Evolutionary conservation across 805 yeast genomes (phyloP), one percentile per base, ranked within the genome.

Genomic region (Cyberlindnera euphorbiae): DNA sequence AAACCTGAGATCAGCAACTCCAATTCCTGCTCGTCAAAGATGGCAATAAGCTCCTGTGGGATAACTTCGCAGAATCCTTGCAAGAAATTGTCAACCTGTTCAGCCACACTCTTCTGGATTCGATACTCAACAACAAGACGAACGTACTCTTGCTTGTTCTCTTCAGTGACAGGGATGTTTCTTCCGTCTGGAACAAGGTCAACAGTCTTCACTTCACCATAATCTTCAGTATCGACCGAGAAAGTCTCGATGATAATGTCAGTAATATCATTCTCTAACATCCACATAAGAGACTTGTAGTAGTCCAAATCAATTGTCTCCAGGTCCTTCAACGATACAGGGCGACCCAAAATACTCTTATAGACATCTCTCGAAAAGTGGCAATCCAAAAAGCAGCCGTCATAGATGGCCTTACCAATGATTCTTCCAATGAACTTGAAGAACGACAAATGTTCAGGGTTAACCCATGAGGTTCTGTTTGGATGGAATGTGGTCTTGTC

Each of bases 401-500:
- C 98, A 55, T 71, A 81, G 10, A 93, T 82, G 1, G 98, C 97
- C 53, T 93, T 89, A 35, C 96, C 98, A 50, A 93, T 85, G 19
- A 93, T 72, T 53, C 94, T 71, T 16, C 99, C 99, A 58, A 89
- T 83, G 59, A 93, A 93, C 56, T 86, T 86, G 74, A 90, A 93
- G 59, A 87, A 89, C 8, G 94, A 82, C 41, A 87, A 62, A 60
- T 89, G 96, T 53, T 89, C 96, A 0, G 96, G 96, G 52, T 90
- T 88, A 23, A 87, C 85, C 67, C 86, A 84, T 0, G 96, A 87
- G 0, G 94, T 80, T 44, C 96, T 67, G 55, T 90, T 90, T 3
- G 98, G 97, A 59, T 90, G 97, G 71, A 88, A 93, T 0, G 97
- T 87, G 0, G 96, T 86, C 45, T 81, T 81, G 52, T 90, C 97